Conservation (phyloP, 192 early-diverging fungal species). For the Backusella mclennaniae region DNA sequence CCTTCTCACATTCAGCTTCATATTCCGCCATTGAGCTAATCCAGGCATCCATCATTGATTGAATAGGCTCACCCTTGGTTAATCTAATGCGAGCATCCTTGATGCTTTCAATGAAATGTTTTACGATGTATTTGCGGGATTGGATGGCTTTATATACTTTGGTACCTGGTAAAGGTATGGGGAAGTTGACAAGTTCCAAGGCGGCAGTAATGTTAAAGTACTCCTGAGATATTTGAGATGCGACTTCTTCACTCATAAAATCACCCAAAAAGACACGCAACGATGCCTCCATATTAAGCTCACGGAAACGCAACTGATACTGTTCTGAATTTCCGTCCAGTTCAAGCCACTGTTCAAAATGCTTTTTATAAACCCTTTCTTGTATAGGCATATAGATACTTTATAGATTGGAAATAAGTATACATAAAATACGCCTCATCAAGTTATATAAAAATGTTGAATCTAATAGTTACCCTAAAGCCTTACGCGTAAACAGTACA, state of each 20-base stretch:
- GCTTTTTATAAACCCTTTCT: slow-evolving; percentile 38
- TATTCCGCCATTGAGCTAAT: slow-evolving; percentile 31
- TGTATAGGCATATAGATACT: slow-evolving; percentile 40
- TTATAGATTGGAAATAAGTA: neutral
- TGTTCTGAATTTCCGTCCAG: slow-evolving; percentile 26
- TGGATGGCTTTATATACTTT: slow-evolving; percentile 44
- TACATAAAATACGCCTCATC: neutral
- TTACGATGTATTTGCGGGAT: slow-evolving; percentile 43
- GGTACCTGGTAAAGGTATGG: slow-evolving; percentile 42
- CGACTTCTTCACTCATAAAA: slow-evolving; percentile 35
- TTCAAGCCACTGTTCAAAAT: slow-evolving; percentile 37
- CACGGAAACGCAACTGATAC: slow-evolving; percentile 42
- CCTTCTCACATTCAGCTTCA: slow-evolving; percentile 22
- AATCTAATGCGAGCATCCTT: slow-evolving; percentile 34
- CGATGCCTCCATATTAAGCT: slow-evolving; percentile 44
- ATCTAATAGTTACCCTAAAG: slow-evolving; percentile 30
- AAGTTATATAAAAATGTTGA: neutral
- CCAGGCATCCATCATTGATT: slow-evolving; percentile 44
- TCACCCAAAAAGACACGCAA: slow-evolving; percentile 41
- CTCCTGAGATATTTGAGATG: slow-evolving; percentile 34
- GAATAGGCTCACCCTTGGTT: slow-evolving; percentile 21
- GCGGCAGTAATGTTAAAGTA: slow-evolving; percentile 47
- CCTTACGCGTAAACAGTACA: slow-evolving; percentile 38
- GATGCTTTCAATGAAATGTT: slow-evolving; percentile 38
- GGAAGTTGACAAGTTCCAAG: slow-evolving; percentile 45